Conservation (phyloP, 2,329 filamentous ascomycete species). For the Elsinoe ampelina region DNA sequence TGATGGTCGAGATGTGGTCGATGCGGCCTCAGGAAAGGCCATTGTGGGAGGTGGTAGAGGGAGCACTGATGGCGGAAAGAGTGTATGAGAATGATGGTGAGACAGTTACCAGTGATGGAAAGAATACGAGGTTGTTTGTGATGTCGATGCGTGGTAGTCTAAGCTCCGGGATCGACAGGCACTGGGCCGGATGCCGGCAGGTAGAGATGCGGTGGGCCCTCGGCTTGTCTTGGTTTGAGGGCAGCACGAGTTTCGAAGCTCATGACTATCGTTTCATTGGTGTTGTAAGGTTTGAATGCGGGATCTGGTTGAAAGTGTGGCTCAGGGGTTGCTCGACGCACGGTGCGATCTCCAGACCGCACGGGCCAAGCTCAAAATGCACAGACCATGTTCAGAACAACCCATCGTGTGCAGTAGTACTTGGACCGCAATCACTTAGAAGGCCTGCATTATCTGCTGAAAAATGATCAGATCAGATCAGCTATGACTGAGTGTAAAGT, state of each 20-base stretch:
- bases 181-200: neutral
- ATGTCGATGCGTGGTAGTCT: neutral
- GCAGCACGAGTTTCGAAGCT: conserved; percentile 1
- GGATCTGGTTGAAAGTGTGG: neutral
- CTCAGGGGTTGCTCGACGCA: neutral
- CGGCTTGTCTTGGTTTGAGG: conserved; percentile 10
- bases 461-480: too few species aligned
- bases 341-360: neutral
- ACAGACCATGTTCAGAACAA: too few species aligned
- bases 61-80: conserved; percentile 1
- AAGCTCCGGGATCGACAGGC: conserved; percentile 8
- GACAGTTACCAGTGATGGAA: conserved; percentile 2
- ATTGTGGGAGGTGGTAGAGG: neutral
- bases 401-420: too few species aligned
- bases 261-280: conserved; percentile 6
- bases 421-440: too few species aligned
- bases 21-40: neutral
- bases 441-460: too few species aligned
- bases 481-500: too few species aligned
- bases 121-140: conserved; percentile 9
- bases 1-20: neutral
- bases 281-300: neutral
- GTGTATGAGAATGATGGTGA: neutral
- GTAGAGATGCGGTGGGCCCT: neutral
- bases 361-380: too few species aligned